Evolutionary conservation across 345 rosid genomes (phyloP), one percentile per base, ranked within the genome.

Genomic region (Pistacia vera): DNA sequence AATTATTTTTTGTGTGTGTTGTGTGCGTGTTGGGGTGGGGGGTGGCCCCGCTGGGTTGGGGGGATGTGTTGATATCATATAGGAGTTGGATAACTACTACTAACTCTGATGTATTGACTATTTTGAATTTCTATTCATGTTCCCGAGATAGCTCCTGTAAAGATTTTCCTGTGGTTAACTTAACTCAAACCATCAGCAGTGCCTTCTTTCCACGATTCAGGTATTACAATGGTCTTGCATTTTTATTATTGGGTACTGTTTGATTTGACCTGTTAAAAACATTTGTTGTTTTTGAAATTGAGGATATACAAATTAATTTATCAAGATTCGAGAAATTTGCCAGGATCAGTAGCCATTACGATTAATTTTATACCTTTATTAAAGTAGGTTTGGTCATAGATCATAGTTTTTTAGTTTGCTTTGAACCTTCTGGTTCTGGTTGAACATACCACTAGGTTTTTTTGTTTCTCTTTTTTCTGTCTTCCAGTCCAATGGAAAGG

Each of bases 121-220:
- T 41, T 76, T 46, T 67, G 60, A 61, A 58, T 35, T 74, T 68
- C 48, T 74, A 33, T 18, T 60, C 11, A 74, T 68, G 63, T 84
- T 83, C 46, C 85, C 88, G 96, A 73, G 87, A 87, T 72, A 81
- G 76, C 75, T 84, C 88, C 62, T 69, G 14, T 9, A 87, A 88
- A 85, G 91, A 86, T 63, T 63, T 83, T 6, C 60, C 79, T 28
- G 58, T 76, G 41, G 71, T 82, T 75, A 92, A 86, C 66, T 76
- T 96, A 75, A 92, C 97, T 14, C 83, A 92, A 73, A 83, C 90
- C 89, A 83, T 88, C 76, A 89, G 94, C 72, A 93, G 99, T 64
- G 91, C 92, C 59, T 91, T 84, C 86, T 83, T 68, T 76, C 99
- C 98, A 33, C 83, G 83, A 67, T 96, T 96, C 90, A 93, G 97